Conservation (phyloP, 345 rosid species). For the Erysimum cheiranthoides region DNA sequence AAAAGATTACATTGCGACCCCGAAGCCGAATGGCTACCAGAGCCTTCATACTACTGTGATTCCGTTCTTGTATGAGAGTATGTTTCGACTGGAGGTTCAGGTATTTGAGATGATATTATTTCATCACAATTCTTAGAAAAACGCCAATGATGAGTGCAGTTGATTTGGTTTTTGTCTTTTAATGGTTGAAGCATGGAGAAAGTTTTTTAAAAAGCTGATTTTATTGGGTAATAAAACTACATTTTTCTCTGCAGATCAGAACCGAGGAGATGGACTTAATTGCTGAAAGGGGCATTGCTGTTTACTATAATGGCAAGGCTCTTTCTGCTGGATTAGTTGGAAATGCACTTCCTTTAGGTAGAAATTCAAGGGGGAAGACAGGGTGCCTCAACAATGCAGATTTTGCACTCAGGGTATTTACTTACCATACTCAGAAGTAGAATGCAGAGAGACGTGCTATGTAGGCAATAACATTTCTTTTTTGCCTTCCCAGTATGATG, state of each 20-base stretch:
- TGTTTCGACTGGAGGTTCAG: conserved; percentile 92
- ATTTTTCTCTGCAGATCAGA: conserved; percentile 70
- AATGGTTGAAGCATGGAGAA: conserved; percentile 18
- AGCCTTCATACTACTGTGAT: conserved; percentile 94
- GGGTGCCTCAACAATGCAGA: conserved; percentile 90
- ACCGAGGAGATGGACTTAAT: conserved; percentile 98
- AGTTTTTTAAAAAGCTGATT: conserved; percentile 1
- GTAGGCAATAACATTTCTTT: conserved; percentile 15
- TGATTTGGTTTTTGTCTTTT: neutral
- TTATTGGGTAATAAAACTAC: conserved; percentile 19
- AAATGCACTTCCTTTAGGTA: conserved; percentile 64
- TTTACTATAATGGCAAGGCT: conserved; percentile 93
- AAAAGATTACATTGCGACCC: conserved; percentile 98
- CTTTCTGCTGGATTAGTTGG: conserved; percentile 78
- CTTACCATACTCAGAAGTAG: conserved; percentile 21
- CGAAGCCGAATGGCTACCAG: conserved; percentile 99
- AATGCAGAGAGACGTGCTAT: conserved; percentile 25
- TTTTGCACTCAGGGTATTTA: conserved; percentile 87
- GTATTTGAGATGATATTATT: conserved; percentile 45
- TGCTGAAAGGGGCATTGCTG: conserved; percentile 97
- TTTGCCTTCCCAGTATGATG: conserved; percentile 30
- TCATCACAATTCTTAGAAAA: conserved; percentile 16
- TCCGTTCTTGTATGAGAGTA: conserved; percentile 90
- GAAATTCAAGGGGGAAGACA: conserved; percentile 77
- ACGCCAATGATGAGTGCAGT: neutral